Evolutionary conservation across 139 green algal genomes (phyloP), one percentile per base, ranked within the genome.

Genomic region (Coelastrella sp.): DNA sequence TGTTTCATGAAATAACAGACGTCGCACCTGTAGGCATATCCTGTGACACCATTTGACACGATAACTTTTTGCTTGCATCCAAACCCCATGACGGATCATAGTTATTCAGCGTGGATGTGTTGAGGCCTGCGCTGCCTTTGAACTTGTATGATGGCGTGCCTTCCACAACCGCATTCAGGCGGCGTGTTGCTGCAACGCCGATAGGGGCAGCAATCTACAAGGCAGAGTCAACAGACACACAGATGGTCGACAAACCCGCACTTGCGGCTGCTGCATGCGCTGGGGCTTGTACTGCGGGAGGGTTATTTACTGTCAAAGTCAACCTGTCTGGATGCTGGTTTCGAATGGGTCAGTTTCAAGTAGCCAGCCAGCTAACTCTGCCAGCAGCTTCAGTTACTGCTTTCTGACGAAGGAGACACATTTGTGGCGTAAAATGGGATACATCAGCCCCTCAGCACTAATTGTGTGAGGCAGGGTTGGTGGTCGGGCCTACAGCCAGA

Each of bases 71-170:
- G 20, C 59, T 78, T 4, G 79, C 7, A 17, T 71, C 47, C 57
- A 85, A 56, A 47, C 79, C 79, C 79, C 82, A 76, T 76, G 82
- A 20, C n/a, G 66, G 54, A 60, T 80, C 83, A 81, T 73, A 89
- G 3, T 13, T 80, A 5, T 54, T 74, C 5, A 74, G 81, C 23
- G 22, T 65, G 5, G 65, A 58, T 17, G 83, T 79, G 83, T 89
- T 89, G 10, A 89, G 56, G 14, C 83, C 83, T 22, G 66, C 80
- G 17, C 68, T 76, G 68, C 68, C 66, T 16, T 80, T 89, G 83
- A 89, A 89, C 7, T 58, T 89, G 68, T 89, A 89, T 4, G 64
- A 47, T 59, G 83, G 83, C 19, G 83, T 65, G 83, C 78, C 83
- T 20, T n/a, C 78, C 11, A 65, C 66, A n/a, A 54, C 47, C 14